Evolutionary conservation across 225 moss, liverwort and hornwort species (phyloP).

Genomic region (Marchantia paleacea): DNA sequence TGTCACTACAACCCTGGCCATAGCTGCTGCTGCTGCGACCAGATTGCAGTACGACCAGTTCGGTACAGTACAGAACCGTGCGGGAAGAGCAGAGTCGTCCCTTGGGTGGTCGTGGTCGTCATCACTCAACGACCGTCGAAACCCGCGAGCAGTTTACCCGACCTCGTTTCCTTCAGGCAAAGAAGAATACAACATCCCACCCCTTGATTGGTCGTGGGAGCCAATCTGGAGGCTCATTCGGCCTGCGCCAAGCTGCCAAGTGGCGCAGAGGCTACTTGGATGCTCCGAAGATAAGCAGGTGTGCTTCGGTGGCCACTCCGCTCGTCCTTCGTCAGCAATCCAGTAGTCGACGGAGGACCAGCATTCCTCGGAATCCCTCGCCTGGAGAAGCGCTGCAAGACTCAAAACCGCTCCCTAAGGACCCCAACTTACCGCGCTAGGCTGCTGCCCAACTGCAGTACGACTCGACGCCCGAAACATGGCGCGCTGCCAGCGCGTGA

Average conservation of each 20-base stretch:
- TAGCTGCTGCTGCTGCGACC: background rate
- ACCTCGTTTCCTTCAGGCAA: background rate
- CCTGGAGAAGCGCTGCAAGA: no score
- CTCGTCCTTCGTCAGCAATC: no score
- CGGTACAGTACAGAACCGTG: background rate
- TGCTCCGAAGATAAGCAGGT: slow-evolving; percentile 39
- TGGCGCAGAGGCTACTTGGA: slow-evolving; percentile 14
- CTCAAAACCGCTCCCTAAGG: no score
- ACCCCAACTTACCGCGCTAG: no score
- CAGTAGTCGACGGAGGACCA: no score
- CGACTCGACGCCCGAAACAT: no score
- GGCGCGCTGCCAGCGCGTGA: no score
- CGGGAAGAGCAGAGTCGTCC: background rate
- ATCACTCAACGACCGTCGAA: background rate
- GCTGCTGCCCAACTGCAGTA: no score
- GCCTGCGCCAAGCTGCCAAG: slow-evolving; percentile 5
- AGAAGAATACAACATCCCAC: background rate
- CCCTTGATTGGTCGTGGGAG: slow-evolving; percentile 8
- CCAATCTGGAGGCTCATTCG: background rate
- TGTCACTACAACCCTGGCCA: slow-evolving; percentile 11
- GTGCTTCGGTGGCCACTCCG: slow-evolving; percentile 14
- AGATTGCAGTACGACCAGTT: background rate
- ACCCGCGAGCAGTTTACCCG: background rate
- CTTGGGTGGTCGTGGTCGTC: background rate
- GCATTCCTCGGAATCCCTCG: no score